These are phyloP conservation scores for Gossypium longicalyx DNA, from an alignment of 345 rosid genomes.

Conservation along the genomic window DNA sequence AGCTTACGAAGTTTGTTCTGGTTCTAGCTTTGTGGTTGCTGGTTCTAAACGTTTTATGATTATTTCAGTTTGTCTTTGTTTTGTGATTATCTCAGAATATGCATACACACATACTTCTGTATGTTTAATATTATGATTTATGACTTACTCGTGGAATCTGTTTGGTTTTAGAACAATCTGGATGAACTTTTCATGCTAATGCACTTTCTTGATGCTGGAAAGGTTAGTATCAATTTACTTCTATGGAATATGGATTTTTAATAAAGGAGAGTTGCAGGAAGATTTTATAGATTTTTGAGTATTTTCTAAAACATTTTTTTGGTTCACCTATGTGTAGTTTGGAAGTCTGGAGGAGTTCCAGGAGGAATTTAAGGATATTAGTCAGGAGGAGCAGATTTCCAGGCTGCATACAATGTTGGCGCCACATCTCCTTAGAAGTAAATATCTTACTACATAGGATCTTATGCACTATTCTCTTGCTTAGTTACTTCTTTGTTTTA, in stretches of 20 bases:
- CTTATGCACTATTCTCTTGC: not conserved
- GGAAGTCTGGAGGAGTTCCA: slow-evolving; percentile 97
- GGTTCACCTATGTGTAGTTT: slow-evolving; percentile 55
- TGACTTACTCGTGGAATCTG: slow-evolving; percentile 26
- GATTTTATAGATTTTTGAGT: slow-evolving; percentile 9
- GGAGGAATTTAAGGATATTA: slow-evolving; percentile 95
- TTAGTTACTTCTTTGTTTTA: not conserved
- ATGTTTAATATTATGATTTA: not conserved
- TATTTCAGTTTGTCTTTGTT: not conserved
- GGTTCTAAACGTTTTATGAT: not conserved
- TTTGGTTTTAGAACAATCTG: slow-evolving; percentile 83
- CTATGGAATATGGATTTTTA: slow-evolving; percentile 7
- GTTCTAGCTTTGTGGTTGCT: not conserved
- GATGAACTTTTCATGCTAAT: slow-evolving; percentile 99
- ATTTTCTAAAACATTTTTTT: slow-evolving; percentile 15
- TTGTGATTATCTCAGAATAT: not conserved
- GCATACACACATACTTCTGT: not conserved
- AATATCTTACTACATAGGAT: slow-evolving; percentile 9
- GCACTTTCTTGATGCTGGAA: slow-evolving; percentile 99
- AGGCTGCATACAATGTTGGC: slow-evolving; percentile 98
- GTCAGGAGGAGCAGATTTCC: slow-evolving; percentile 97
- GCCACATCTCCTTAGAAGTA: slow-evolving; percentile 97
- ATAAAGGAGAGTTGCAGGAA: slow-evolving; percentile 9
- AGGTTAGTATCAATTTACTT: slow-evolving; percentile 23
- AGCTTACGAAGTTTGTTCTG: not conserved